These are phyloP conservation scores for Phlyctochytrium arcticum DNA, from an alignment of 192 early-diverging fungal species.

Conservation along the genomic window DNA sequence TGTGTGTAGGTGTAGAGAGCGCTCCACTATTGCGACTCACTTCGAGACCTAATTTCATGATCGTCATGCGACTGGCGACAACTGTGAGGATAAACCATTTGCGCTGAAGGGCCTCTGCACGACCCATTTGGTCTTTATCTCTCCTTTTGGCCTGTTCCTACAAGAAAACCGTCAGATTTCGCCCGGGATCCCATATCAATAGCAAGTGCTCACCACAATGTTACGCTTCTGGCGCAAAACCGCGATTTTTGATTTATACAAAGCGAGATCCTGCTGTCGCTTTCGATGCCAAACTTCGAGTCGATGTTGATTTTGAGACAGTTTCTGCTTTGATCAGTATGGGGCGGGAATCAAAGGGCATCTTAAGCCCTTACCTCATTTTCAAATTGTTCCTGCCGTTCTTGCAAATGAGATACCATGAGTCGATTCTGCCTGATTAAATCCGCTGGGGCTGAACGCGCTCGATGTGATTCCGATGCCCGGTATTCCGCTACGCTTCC, in stretches of 20 bases:
- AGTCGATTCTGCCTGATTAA: conserved; percentile 30
- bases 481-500: conserved; percentile 12
- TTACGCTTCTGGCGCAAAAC: conserved; percentile 35
- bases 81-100: conserved; percentile 54
- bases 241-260: conserved; percentile 32
- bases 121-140: conserved; percentile 45
- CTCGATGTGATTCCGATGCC: neutral
- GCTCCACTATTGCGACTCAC: conserved; percentile 20
- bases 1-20: neutral
- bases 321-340: conserved; percentile 5
- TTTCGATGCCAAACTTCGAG: conserved; percentile 34
- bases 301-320: conserved; percentile 31
- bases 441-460: conserved; percentile 17
- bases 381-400: conserved; percentile 4
- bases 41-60: conserved; percentile 33
- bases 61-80: conserved; percentile 34
- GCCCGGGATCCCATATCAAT: too few species aligned
- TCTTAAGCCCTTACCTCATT: conserved; percentile 26
- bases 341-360: neutral
- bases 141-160: conserved; percentile 29
- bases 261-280: conserved; percentile 31
- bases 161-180: too few species aligned
- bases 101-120: conserved; percentile 32
- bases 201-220: conserved; percentile 8
- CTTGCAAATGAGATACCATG: conserved; percentile 6